Evolutionary conservation across 2,329 filamentous ascomycete genomes (phyloP).

Genomic region (Escovopsis weberi): DNA sequence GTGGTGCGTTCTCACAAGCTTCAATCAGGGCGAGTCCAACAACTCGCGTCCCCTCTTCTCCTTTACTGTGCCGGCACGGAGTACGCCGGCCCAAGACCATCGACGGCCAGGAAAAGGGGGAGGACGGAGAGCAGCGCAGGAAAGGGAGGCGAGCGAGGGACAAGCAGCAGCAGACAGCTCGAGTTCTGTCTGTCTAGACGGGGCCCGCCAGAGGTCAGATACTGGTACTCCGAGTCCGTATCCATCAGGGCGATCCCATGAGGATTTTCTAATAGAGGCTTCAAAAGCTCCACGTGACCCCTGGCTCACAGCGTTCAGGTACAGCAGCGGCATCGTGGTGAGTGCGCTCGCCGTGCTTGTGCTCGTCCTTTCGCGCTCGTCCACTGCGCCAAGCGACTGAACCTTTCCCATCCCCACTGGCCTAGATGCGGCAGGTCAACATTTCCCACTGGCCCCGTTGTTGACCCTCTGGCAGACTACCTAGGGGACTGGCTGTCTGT

Average conservation of each 20-base stretch:
- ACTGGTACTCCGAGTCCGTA: too few relatives aligned
- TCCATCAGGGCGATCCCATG: too few relatives aligned
- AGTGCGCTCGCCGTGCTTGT: neutral
- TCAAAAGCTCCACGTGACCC: slow-evolving; percentile 3
- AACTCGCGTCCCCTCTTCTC: too few relatives aligned
- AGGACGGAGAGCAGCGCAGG: too few relatives aligned
- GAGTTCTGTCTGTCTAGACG: too few relatives aligned
- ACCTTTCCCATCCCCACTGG: slow-evolving; percentile 2
- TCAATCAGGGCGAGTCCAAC: too few relatives aligned
- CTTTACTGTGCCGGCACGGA: too few relatives aligned
- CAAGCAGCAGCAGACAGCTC: neutral
- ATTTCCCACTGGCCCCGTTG: slow-evolving; percentile 5
- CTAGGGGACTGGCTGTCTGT: neutral
- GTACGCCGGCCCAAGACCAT: too few relatives aligned
- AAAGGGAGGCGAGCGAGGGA: neutral
- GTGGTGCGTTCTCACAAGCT: neutral
- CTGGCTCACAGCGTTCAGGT: neutral
- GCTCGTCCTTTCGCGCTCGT: neutral
- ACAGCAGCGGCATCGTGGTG: neutral
- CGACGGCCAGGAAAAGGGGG: too few relatives aligned
- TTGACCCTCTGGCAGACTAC: slow-evolving; percentile 2
- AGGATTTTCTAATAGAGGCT: neutral
- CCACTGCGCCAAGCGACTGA: slow-evolving; percentile 3
- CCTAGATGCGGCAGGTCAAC: slow-evolving; percentile 7
- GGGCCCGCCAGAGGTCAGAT: too few relatives aligned